Conservation (phyloP, 2,329 filamentous ascomycete species). For the Trichoderma pleuroti region DNA sequence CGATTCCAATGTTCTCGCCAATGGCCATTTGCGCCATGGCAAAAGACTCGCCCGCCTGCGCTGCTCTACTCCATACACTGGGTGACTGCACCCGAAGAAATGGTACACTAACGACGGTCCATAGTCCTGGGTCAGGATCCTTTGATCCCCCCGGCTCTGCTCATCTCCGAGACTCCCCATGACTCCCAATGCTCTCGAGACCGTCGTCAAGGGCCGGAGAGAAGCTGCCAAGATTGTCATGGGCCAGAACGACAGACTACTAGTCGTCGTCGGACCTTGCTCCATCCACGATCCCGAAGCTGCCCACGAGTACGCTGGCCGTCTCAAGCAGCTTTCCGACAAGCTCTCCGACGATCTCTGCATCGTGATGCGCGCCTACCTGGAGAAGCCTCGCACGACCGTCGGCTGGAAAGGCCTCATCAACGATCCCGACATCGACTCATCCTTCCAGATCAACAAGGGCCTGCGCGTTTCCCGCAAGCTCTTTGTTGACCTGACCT, state of each 20-base stretch:
- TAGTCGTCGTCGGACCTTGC: conserved; percentile 93
- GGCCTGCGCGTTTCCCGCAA: conserved; percentile 87
- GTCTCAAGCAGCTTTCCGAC: conserved; percentile 71
- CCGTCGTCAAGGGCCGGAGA: conserved; percentile 67
- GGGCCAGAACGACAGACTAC: conserved; percentile 76
- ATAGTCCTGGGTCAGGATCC: conserved; percentile 93
- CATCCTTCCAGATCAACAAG: conserved; percentile 99
- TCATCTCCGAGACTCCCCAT: conserved; percentile 82
- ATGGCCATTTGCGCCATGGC: neutral
- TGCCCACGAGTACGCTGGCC: conserved; percentile 82
- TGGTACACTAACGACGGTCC: conserved; percentile 22
- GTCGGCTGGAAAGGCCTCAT: conserved; percentile 99
- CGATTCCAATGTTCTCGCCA: neutral
- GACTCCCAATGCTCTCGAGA: conserved; percentile 58
- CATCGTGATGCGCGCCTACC: conserved; percentile 97
- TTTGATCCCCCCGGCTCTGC: conserved; percentile 81
- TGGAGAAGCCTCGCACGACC: conserved; percentile 97
- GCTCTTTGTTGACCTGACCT: conserved; percentile 87
- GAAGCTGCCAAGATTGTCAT: conserved; percentile 72
- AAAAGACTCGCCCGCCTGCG: neutral
- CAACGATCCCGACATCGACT: conserved; percentile 97
- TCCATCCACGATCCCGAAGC: conserved; percentile 91
- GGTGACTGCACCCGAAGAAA: neutral
- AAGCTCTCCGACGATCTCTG: conserved; percentile 79
- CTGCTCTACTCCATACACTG: neutral